phyloP scores from a whole-genome alignment of 305 asterid genomes.

The Fraxinus floribunda region DNA sequence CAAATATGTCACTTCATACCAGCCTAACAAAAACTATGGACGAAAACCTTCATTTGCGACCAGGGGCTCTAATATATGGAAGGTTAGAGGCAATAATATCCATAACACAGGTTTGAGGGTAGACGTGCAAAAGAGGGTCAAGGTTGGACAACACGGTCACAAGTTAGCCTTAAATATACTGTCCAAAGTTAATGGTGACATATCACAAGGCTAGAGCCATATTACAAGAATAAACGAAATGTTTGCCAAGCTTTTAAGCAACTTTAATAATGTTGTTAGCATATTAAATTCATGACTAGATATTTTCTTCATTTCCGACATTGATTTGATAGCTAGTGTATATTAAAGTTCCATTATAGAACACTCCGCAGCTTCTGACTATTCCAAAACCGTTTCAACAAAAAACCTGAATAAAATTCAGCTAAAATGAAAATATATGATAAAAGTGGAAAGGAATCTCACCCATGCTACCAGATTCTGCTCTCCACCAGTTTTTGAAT shows the following conservation, averaged over 20 bases:
- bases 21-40: background rate
- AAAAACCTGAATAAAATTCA: background rate
- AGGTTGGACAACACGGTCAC: background rate
- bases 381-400: background rate
- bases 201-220: background rate
- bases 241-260: background rate
- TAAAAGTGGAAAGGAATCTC: constrained; percentile 12
- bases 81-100: background rate
- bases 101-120: background rate
- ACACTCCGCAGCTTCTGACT: background rate
- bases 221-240: background rate
- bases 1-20: background rate
- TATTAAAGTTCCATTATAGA: background rate
- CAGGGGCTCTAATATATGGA: background rate
- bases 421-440: background rate
- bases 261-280: background rate
- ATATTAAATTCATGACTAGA: background rate
- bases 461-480: constrained; percentile 79
- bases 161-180: background rate
- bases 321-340: background rate
- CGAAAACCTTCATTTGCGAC: background rate
- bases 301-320: background rate
- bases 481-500: constrained; percentile 60
- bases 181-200: background rate
- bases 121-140: background rate